phyloP scores from a whole-genome alignment of 1,139 yeast species.

The Candida tetrigidarum region DNA sequence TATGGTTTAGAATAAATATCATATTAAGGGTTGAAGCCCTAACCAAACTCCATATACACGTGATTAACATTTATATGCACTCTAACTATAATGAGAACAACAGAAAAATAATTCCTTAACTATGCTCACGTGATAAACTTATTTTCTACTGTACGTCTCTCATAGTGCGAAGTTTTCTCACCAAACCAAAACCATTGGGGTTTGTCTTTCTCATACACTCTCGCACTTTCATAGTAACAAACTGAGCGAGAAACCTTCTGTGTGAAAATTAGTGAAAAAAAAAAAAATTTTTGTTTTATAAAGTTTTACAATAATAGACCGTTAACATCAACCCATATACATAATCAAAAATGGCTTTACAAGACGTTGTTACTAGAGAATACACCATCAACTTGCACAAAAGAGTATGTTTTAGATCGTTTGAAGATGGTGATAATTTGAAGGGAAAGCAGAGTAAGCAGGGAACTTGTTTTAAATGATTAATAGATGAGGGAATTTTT shows the following conservation, averaged over 20 bases:
- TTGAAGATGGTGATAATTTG: no score
- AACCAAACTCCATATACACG: conserved; percentile 2
- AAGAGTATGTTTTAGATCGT: conserved; percentile 92
- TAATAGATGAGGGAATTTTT: no score
- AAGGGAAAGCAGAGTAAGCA: no score
- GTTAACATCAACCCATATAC: conserved; percentile 7
- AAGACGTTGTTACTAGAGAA: conserved; percentile 99
- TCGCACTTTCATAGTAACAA: no score
- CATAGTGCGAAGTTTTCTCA: not conserved
- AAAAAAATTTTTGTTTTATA: conserved; percentile 9
- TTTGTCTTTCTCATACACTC: not conserved
- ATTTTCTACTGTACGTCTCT: not conserved
- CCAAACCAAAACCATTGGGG: no score
- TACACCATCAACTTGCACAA: conserved; percentile 99
- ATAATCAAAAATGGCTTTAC: conserved; percentile 78
- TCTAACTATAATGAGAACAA: not conserved
- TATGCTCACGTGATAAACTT: not conserved
- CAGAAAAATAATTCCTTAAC: not conserved
- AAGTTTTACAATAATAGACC: not conserved
- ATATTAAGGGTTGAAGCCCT: conserved; percentile 16
- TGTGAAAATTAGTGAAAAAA: conserved; percentile 11
- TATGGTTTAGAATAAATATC: conserved; percentile 26
- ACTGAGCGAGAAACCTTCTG: no score
- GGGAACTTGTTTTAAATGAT: no score
- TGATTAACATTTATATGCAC: conserved; percentile 4